Evolutionary conservation across 1,284 basidiomycete genomes (phyloP), one percentile per base, ranked within the genome.

Genomic region (Ustilago tritici): DNA sequence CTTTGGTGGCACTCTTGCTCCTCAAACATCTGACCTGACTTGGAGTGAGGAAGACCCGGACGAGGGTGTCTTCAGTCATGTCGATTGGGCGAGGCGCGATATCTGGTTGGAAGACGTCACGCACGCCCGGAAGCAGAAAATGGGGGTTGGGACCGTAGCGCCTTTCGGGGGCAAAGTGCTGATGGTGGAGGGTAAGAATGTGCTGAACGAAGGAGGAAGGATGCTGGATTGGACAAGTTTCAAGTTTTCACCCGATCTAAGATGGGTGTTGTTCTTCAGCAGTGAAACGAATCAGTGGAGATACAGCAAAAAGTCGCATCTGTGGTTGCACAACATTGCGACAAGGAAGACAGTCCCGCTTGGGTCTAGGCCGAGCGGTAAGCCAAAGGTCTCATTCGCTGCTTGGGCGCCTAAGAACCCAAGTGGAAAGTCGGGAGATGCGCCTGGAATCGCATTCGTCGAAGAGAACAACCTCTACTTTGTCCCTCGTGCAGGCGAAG

Each of bases 221-320:
- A 74, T 65, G 57, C 35, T 84, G 15, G 56, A 65, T 28, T 84
- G 77, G 74, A 71, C 70, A 28, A 52, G 58, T 28, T 84, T 75
- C 68, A 66, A 63, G 41, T 59, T 83, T 38, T 77, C 79, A 4
- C 80, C 81, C 2, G 80, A 84, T 56, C 57, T 84, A 41, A 38
- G 49, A 7, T 78, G 69, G 60, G 74, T 81, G n/a, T 32, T 84
- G 14, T 80, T 84, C 70, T 76, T 74, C 54, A 74, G 57, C n/a
- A 70, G 65, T 10, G 54, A 62, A 40, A 57, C 53, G 11, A 74
- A 93, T 91, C 93, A 95, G 91, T 99, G 95, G 95, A 90, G 96
- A 41, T 90, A 93, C 86, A 97, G 95, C 9, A 92, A 90, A 61
- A 92, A 92, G 83, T 92, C 92, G 28, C 95, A 95, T 85, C 95